Evolutionary conservation across 805 yeast genomes (phyloP).

Genomic region (Kodamaea hsintzibuensis): DNA sequence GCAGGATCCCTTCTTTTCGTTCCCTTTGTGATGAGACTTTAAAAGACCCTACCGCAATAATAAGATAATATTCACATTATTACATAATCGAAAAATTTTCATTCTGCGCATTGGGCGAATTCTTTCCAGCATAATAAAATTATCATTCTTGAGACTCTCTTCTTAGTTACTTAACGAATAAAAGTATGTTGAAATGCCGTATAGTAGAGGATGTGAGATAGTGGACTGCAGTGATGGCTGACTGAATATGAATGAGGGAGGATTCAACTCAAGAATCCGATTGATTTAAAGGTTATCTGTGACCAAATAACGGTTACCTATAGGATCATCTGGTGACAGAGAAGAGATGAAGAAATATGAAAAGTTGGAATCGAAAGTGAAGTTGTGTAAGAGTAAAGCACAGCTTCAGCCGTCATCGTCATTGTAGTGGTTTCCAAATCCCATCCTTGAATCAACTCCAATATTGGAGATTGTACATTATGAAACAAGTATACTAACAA

Average conservation of each 20-base stretch:
- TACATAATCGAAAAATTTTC: slow-evolving; percentile 10
- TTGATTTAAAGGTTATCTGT: neutral
- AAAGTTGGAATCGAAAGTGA: neutral
- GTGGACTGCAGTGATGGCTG: neutral
- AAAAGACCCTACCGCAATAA: too few relatives aligned
- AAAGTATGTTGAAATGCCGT: slow-evolving; percentile 10
- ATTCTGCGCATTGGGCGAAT: slow-evolving; percentile 7
- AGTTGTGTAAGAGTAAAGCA: neutral
- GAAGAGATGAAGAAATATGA: neutral
- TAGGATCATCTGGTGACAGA: neutral
- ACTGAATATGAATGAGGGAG: neutral
- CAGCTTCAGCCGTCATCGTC: neutral
- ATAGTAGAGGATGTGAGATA: neutral
- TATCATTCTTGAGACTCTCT: neutral
- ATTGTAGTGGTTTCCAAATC: neutral
- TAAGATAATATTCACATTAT: too few relatives aligned
- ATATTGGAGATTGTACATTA: neutral
- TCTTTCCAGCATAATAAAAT: neutral
- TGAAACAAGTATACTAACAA: slow-evolving; percentile 24
- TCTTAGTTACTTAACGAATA: slow-evolving; percentile 8
- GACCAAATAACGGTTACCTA: neutral
- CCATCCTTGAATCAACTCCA: neutral
- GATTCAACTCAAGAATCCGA: neutral
- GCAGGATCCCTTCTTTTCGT: slow-evolving; percentile 2
- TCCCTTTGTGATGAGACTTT: neutral